Conservation (phyloP, 345 rosid species). For the Schrenkiella parvula region DNA sequence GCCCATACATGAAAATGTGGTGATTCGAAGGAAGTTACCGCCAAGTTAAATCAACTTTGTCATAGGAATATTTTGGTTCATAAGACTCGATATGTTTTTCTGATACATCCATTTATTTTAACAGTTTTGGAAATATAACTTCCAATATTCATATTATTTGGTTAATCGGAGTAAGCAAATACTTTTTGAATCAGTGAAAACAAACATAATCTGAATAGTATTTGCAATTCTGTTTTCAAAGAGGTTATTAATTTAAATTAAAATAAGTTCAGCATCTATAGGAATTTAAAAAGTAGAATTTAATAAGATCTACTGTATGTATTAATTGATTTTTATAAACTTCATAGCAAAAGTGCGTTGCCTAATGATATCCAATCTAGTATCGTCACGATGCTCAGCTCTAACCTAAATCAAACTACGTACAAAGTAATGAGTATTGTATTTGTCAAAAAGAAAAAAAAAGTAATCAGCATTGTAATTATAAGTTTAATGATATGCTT, state of each 20-base stretch:
- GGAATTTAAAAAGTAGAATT: too few species aligned
- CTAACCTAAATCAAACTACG: slow-evolving; percentile 1
- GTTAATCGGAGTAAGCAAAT: too few species aligned
- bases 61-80: not conserved
- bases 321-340: not conserved
- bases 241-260: too few species aligned
- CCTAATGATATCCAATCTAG: not conserved
- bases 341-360: not conserved
- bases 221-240: too few species aligned
- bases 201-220: too few species aligned
- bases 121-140: not conserved
- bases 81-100: not conserved
- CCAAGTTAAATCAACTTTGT: not conserved
- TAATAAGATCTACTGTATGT: not conserved
- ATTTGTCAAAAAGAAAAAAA: too few species aligned
- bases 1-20: not conserved
- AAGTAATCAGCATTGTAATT: not conserved
- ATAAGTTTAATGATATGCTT: not conserved
- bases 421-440: not conserved
- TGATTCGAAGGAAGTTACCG: not conserved
- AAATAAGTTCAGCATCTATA: too few species aligned
- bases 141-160: not conserved
- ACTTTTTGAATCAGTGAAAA: too few species aligned
- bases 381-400: not conserved
- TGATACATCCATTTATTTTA: not conserved